These are phyloP conservation scores for Coniochaeta hoffmannii DNA, from an alignment of 2,329 filamentous ascomycete species.

Conservation along the genomic window DNA sequence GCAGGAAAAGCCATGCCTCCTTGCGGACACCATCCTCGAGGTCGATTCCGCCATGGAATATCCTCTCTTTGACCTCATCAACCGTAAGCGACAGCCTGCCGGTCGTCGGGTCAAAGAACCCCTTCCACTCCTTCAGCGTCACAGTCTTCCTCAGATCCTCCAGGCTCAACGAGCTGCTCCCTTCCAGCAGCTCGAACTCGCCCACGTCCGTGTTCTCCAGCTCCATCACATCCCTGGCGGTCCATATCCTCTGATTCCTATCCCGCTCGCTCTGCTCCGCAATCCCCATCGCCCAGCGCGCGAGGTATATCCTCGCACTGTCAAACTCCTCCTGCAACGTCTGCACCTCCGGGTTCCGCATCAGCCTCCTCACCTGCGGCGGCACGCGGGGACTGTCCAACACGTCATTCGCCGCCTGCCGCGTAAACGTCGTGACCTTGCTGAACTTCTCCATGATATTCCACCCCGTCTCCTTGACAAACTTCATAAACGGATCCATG, in stretches of 20 bases:
- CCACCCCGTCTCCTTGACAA: constrained; percentile 92
- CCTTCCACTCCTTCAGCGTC: constrained; percentile 80
- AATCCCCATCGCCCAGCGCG: constrained; percentile 97
- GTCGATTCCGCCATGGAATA: constrained; percentile 91
- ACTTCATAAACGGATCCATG: constrained; percentile 91
- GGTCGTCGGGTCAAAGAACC: constrained; percentile 70
- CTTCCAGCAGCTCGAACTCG: constrained; percentile 90
- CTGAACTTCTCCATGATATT: constrained; percentile 94
- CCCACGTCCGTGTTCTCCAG: constrained; percentile 93
- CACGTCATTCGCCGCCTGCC: constrained; percentile 84
- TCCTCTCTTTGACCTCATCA: constrained; percentile 93
- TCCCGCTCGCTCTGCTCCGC: constrained; percentile 94
- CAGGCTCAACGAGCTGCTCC: constrained; percentile 63
- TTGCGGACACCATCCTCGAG: constrained; percentile 87
- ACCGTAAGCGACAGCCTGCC: constrained; percentile 72
- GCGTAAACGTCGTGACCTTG: constrained; percentile 93
- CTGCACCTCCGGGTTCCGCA: constrained; percentile 90
- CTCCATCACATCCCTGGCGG: constrained; percentile 83
- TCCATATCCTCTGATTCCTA: constrained; percentile 81
- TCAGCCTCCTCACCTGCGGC: constrained; percentile 74
- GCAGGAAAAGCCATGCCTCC: constrained; percentile 90
- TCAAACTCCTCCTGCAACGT: constrained; percentile 96
- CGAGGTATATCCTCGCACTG: constrained; percentile 87
- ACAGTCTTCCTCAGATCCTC: constrained; percentile 72
- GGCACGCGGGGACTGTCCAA: constrained; percentile 87